These are phyloP conservation scores for Trichoderma gamsii DNA, from an alignment of 495 filamentous ascomycete species.

Conservation along the genomic window DNA sequence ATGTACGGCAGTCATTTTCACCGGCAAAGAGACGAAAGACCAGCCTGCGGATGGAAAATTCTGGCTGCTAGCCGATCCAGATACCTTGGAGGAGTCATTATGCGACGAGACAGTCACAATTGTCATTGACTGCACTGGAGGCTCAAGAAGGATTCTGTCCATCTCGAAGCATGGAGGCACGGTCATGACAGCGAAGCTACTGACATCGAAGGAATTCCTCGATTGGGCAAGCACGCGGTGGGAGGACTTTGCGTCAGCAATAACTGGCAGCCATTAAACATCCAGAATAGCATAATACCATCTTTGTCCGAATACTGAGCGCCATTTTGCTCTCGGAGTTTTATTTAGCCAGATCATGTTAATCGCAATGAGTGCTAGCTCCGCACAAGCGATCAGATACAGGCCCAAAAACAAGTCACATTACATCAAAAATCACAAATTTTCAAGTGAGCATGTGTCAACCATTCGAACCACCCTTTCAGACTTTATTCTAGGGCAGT, in stretches of 20 bases:
- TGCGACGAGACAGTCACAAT: conserved; percentile 68
- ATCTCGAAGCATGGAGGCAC: conserved; percentile 81
- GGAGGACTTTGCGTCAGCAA: conserved; percentile 33
- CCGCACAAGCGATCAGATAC: not conserved
- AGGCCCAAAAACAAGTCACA: not conserved
- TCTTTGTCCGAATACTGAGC: not conserved
- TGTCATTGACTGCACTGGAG: conserved; percentile 58
- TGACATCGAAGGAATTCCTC: conserved; percentile 32
- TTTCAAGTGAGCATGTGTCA: conserved; percentile 35
- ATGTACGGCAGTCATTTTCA: conserved; percentile 68
- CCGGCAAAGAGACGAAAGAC: conserved; percentile 56
- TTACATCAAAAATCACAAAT: not conserved
- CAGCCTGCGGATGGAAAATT: conserved; percentile 42
- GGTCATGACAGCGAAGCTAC: conserved; percentile 32
- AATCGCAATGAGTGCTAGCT: not conserved
- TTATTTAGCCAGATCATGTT: not conserved
- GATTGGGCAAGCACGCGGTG: conserved; percentile 36
- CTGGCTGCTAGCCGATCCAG: conserved; percentile 82
- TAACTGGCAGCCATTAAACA: conserved; percentile 15
- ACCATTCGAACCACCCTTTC: conserved; percentile 74
- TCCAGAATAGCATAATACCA: conserved; percentile 16
- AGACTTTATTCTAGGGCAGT: conserved; percentile 77
- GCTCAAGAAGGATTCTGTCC: conserved; percentile 49
- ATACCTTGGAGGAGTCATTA: conserved; percentile 80
- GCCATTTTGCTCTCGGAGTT: not conserved